Percentiles rank a stretch among this genome's conserved stretches.
Evolutionary conservation across 108 stramenopile genomes (phyloP).

Genomic region (Pseudonitzschia multiseries): DNA sequence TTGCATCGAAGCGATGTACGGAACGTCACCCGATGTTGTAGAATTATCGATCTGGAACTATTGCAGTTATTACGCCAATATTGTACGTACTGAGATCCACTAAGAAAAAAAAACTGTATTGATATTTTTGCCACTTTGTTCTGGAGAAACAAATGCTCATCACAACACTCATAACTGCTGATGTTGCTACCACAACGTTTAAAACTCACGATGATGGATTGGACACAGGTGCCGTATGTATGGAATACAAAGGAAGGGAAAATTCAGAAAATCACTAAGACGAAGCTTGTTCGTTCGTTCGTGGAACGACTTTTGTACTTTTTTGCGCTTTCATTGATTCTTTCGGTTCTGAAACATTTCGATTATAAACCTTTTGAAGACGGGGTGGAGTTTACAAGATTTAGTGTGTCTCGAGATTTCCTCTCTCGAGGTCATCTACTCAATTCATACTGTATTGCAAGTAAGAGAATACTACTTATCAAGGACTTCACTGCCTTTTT

Average conservation of each 20-base stretch:
- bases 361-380: slow-evolving; percentile 40
- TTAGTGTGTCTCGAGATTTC: slow-evolving; percentile 25
- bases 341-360: slow-evolving; percentile 29
- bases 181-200: no score
- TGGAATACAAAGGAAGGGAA: slow-evolving; percentile 38
- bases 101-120: background rate
- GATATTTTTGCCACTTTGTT: background rate
- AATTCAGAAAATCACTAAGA: slow-evolving; percentile 2
- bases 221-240: slow-evolving; percentile 20
- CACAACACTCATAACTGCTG: background rate
- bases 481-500: no score
- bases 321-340: slow-evolving; percentile 25
- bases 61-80: slow-evolving; percentile 36
- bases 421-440: slow-evolving; percentile 25
- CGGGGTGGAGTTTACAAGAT: slow-evolving; percentile 18
- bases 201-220: background rate
- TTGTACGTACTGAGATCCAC: background rate
- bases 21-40: slow-evolving; percentile 32
- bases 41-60: slow-evolving; percentile 40
- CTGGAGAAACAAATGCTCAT: background rate
- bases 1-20: slow-evolving; percentile 51
- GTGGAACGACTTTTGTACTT: slow-evolving; percentile 23
- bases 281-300: background rate
- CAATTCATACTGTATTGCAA: slow-evolving; percentile 34
- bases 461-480: slow-evolving; percentile 13